These are phyloP conservation scores for Tripterygium wilfordii DNA, from an alignment of 177 flowering plant species.

Conservation along the genomic window DNA sequence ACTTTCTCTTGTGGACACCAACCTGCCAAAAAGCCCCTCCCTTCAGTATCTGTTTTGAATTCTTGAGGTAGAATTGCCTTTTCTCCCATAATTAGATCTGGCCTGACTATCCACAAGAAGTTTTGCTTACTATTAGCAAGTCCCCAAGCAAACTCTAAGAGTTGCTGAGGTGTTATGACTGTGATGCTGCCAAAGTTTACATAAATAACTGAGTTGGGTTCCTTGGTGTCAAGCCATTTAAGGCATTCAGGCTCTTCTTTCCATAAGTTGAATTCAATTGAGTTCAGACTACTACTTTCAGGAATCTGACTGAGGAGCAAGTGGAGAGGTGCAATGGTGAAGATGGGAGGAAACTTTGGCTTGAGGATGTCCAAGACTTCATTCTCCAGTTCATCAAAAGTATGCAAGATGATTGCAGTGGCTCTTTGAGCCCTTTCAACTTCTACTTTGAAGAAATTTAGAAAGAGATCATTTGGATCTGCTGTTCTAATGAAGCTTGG, in stretches of 20 bases:
- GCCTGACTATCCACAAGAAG: constrained; percentile 9
- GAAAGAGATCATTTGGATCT: background rate
- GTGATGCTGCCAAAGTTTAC: constrained; percentile 1
- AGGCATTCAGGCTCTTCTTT: background rate
- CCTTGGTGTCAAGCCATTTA: background rate
- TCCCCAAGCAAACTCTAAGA: constrained; percentile 7
- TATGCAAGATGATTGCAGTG: background rate
- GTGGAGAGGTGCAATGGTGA: constrained; percentile 1
- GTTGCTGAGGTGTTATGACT: background rate
- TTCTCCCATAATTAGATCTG: background rate
- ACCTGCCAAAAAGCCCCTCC: constrained; percentile 1
- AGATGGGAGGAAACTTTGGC: background rate
- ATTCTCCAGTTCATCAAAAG: background rate
- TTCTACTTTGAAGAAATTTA: background rate
- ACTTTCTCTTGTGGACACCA: constrained; percentile 8
- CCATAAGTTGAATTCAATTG: background rate
- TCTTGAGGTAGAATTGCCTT: background rate
- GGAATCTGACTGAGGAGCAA: background rate
- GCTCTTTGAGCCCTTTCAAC: background rate
- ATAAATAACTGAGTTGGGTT: background rate
- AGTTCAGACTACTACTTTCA: background rate
- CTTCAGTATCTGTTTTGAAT: constrained; percentile 2
- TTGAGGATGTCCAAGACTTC: background rate
- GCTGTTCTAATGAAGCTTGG: constrained; percentile 6
- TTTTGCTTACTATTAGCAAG: constrained; percentile 2